Evolutionary conservation across 805 yeast genomes (phyloP).

Genomic region (Tetrapisispora pingtungensis): DNA sequence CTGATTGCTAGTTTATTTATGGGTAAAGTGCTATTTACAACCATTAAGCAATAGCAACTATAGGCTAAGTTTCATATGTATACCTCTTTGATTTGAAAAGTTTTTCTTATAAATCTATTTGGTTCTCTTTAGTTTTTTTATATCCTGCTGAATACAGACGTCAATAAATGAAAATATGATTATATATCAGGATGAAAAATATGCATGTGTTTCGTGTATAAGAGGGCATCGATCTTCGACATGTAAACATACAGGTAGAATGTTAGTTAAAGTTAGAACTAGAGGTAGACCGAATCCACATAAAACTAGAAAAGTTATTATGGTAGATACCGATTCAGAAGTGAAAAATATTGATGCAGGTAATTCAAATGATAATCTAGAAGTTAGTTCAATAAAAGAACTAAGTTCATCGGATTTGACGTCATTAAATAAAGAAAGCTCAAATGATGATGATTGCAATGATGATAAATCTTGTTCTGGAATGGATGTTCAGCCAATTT

Average conservation of each 20-base stretch:
- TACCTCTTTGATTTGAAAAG: no score
- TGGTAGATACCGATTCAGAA: constrained; percentile 24
- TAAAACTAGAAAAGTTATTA: constrained; percentile 31
- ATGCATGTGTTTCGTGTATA: constrained; percentile 79
- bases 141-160: no score
- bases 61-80: no score
- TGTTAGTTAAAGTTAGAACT: constrained; percentile 77
- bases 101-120: no score
- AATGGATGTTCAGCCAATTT: constrained; percentile 25
- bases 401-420: no score
- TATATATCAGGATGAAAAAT: constrained; percentile 65
- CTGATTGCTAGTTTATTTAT: no score
- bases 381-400: no score
- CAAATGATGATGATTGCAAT: not conserved
- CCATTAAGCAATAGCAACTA: no score
- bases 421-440: no score
- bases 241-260: constrained; percentile 72
- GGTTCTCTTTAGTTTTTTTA: no score
- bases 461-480: constrained; percentile 8
- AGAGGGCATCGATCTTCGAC: constrained; percentile 86
- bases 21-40: no score
- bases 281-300: constrained; percentile 71
- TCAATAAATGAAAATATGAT: constrained; percentile 40
- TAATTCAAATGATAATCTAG: no score
- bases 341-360: constrained; percentile 5